Conservation (phyloP, 2,329 filamentous ascomycete species). For the Elsinoe perseae region DNA sequence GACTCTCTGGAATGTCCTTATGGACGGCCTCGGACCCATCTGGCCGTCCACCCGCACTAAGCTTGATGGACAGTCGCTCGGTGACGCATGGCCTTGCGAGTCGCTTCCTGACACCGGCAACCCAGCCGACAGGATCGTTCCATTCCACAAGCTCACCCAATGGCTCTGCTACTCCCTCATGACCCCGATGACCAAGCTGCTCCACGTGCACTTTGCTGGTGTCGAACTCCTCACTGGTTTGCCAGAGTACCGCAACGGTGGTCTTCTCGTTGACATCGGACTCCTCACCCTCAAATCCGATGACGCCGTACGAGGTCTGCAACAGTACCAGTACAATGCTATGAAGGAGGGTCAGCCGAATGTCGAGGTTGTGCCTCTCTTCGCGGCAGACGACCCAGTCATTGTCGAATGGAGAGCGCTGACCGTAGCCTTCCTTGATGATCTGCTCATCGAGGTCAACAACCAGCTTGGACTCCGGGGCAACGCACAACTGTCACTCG, state of each 20-base stretch:
- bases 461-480: constrained; percentile 59
- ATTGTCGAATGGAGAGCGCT: constrained; percentile 72
- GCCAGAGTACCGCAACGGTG: constrained; percentile 88
- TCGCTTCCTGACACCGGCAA: constrained; percentile 70
- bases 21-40: constrained; percentile 76
- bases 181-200: constrained; percentile 76
- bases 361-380: constrained; percentile 66
- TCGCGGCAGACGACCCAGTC: constrained; percentile 65
- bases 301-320: constrained; percentile 63
- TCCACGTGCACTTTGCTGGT: constrained; percentile 73
- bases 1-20: constrained; percentile 83
- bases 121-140: constrained; percentile 73
- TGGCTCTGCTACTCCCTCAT: constrained; percentile 93
- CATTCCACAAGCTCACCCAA: constrained; percentile 90
- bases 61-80: constrained; percentile 78
- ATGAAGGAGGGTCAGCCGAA: constrained; percentile 63
- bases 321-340: constrained; percentile 62
- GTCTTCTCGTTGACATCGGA: constrained; percentile 77
- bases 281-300: constrained; percentile 66
- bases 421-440: constrained; percentile 67
- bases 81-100: constrained; percentile 88
- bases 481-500: constrained; percentile 62
- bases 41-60: constrained; percentile 83
- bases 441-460: constrained; percentile 63
- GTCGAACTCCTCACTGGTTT: constrained; percentile 79